These are phyloP conservation scores for Cytospora piceicola DNA, from an alignment of 2,329 filamentous ascomycete species.

Conservation along the genomic window DNA sequence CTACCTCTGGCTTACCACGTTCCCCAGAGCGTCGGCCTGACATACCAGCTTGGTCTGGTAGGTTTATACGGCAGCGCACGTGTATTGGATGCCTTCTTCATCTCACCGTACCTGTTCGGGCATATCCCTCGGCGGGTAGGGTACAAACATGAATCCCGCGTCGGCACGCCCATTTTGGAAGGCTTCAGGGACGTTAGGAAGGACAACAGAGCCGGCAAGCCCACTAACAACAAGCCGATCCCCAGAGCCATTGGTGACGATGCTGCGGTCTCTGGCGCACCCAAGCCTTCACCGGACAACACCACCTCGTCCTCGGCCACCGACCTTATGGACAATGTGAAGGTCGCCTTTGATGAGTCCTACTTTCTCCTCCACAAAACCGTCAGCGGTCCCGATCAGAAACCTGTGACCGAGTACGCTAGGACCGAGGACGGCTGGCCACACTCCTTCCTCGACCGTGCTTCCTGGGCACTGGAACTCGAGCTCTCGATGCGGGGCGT, in stretches of 20 bases:
- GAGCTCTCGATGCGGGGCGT: constrained; percentile 49
- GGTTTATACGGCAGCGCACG: constrained; percentile 47
- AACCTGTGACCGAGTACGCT: constrained; percentile 43
- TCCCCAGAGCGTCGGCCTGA: constrained; percentile 48
- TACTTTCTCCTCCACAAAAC: constrained; percentile 32
- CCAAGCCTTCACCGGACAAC: background rate
- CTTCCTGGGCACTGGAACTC: constrained; percentile 49
- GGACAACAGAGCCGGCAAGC: background rate
- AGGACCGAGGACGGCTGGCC: constrained; percentile 45
- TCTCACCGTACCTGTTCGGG: constrained; percentile 44
- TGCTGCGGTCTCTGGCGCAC: background rate
- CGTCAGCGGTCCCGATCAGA: constrained; percentile 34
- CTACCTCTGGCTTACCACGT: constrained; percentile 47
- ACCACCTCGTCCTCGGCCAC: background rate
- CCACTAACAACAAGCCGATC: background rate
- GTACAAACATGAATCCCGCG: constrained; percentile 43
- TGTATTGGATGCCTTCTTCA: constrained; percentile 49
- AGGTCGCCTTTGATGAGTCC: constrained; percentile 7
- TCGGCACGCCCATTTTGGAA: constrained; percentile 36
- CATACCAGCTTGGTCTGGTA: constrained; percentile 48
- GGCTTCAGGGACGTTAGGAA: constrained; percentile 19
- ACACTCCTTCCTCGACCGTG: constrained; percentile 42
- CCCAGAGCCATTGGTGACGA: background rate
- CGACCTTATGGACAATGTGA: constrained; percentile 10
- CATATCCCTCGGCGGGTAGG: constrained; percentile 47